Evolutionary conservation across 352 stramenopile genomes (phyloP).

Genomic region (Phytophthora sp.): DNA sequence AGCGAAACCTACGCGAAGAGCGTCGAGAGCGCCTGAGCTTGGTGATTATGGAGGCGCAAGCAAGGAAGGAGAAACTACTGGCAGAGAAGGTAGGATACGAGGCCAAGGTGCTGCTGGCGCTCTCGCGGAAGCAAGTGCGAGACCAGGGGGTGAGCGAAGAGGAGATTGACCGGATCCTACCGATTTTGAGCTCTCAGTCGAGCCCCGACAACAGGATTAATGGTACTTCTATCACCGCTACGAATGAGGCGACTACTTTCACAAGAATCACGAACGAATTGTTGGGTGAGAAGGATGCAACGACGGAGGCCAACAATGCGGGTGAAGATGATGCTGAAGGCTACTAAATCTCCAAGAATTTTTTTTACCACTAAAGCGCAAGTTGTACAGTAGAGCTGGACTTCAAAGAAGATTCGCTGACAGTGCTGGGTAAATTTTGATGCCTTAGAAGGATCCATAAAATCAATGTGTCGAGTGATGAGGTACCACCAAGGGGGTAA

Average conservation of each 20-base stretch:
- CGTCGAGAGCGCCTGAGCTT: conserved; percentile 47
- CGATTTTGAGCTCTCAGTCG: conserved; percentile 20
- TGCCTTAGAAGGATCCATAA: too few relatives aligned
- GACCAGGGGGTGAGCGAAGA: conserved; percentile 54
- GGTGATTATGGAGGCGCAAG: conserved; percentile 55
- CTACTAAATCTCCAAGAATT: too few relatives aligned
- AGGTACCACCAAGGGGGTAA: too few relatives aligned
- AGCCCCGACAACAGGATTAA: not conserved
- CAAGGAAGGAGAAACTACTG: conserved; percentile 41
- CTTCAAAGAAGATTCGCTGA: too few relatives aligned
- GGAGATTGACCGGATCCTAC: conserved; percentile 65
- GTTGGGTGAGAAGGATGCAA: conserved; percentile 1
- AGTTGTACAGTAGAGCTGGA: too few relatives aligned
- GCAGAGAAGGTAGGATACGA: conserved; percentile 57
- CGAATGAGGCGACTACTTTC: too few relatives aligned
- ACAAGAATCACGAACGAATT: too few relatives aligned
- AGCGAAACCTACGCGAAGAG: conserved; percentile 48
- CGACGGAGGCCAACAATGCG: not conserved
- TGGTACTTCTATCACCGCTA: not conserved
- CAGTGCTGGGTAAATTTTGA: too few relatives aligned
- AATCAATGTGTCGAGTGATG: too few relatives aligned
- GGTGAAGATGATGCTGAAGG: not conserved
- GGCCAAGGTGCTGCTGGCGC: conserved; percentile 48
- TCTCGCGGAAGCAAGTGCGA: conserved; percentile 59
- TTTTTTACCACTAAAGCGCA: too few relatives aligned